Conservation (phyloP, 768 basidiomycete species). For the Leucosporidium scottii region DNA sequence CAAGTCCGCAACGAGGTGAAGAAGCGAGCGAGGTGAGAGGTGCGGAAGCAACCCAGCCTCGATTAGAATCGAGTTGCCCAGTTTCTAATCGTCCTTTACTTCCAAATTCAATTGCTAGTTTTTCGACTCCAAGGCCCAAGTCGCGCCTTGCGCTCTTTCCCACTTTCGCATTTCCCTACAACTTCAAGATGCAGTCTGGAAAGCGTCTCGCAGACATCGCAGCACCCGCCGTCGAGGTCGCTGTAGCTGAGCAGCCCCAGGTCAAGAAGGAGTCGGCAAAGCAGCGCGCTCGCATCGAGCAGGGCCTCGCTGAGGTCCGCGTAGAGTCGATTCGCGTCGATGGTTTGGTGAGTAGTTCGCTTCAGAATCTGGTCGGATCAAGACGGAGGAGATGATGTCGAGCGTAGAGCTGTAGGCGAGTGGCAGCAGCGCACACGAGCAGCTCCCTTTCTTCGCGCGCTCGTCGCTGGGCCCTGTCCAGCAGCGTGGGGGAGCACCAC, state of each 20-base stretch:
- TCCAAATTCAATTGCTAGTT: no score
- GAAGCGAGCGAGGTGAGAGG: no score
- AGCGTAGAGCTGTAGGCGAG: background rate
- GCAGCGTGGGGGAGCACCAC: background rate
- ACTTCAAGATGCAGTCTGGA: no score
- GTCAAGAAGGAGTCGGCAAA: conserved; percentile 10
- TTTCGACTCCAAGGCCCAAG: no score
- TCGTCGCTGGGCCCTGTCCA: background rate
- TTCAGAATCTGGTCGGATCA: background rate
- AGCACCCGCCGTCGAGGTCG: conserved; percentile 8
- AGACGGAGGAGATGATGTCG: background rate
- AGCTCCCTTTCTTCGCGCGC: background rate
- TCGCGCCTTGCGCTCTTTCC: no score
- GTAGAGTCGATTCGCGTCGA: conserved; percentile 31
- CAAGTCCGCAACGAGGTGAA: no score
- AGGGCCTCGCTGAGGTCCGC: conserved; percentile 19
- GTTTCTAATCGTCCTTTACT: no score
- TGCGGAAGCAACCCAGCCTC: no score
- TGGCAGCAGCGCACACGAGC: background rate
- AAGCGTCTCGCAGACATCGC: conserved; percentile 31
- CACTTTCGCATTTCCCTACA: no score
- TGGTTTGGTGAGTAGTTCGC: conserved; percentile 27
- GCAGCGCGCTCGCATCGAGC: conserved; percentile 18
- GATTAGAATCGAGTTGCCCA: no score
- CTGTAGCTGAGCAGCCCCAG: background rate